These are phyloP conservation scores for Yamadazyma spencermartinsiae DNA, from an alignment of 1,139 yeast species.

Conservation along the genomic window DNA sequence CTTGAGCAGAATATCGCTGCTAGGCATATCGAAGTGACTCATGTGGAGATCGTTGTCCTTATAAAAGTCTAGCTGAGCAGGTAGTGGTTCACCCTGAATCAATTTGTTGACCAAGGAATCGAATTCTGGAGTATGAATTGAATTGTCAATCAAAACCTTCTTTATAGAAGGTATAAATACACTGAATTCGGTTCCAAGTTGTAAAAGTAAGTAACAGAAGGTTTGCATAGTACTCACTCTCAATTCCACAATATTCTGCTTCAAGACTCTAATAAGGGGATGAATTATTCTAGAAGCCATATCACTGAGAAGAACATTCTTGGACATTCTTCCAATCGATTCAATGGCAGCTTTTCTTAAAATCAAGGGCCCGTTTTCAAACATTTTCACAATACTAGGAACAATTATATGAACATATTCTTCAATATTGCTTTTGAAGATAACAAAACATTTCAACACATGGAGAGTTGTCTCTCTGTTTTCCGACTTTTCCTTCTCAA, in stretches of 20 bases:
- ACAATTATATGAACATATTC: constrained; percentile 84
- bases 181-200: constrained; percentile 80
- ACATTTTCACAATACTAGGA: constrained; percentile 79
- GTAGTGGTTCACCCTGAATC: constrained; percentile 85
- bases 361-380: constrained; percentile 64
- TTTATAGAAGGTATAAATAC: constrained; percentile 88
- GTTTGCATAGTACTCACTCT: constrained; percentile 72
- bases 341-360: constrained; percentile 78
- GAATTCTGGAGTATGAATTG: constrained; percentile 71
- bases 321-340: constrained; percentile 79
- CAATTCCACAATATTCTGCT: constrained; percentile 61
- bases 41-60: constrained; percentile 57
- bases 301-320: constrained; percentile 72
- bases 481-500: constrained; percentile 73
- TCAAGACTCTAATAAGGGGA: constrained; percentile 74
- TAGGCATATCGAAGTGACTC: constrained; percentile 57
- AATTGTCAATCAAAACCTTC: constrained; percentile 62
- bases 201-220: constrained; percentile 72
- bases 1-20: constrained; percentile 68
- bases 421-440: constrained; percentile 84
- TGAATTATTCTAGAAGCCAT: constrained; percentile 91
- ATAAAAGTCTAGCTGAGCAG: constrained; percentile 72
- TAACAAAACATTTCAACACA: constrained; percentile 83
- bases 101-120: constrained; percentile 80
- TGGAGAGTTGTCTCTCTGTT: constrained; percentile 68